phyloP scores from a whole-genome alignment of 2,329 filamentous ascomycete genomes.

The Fusarium chlamydosporum region DNA sequence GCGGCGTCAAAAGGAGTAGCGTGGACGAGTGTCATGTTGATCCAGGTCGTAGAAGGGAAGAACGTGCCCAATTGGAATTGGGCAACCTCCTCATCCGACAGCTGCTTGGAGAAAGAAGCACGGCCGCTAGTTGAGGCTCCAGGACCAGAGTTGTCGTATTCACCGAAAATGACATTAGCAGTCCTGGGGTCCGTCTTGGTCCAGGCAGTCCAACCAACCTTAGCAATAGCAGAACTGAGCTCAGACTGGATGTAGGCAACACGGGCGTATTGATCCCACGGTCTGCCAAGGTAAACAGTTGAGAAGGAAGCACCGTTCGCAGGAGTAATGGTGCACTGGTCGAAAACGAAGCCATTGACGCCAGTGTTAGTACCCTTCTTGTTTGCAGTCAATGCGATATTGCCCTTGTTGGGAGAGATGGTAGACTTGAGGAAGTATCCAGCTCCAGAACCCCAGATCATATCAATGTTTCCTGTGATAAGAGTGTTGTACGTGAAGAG shows the following conservation, averaged over 20 bases:
- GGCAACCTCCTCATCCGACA: constrained; percentile 2
- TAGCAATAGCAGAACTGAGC: constrained; percentile 27
- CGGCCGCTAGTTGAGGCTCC: constrained; percentile 39
- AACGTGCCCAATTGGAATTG: constrained; percentile 44
- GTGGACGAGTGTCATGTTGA: constrained; percentile 43
- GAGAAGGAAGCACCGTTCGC: constrained; percentile 47
- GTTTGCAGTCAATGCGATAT: constrained; percentile 52
- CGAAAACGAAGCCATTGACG: constrained; percentile 54
- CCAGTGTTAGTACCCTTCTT: constrained; percentile 58
- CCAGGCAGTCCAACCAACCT: constrained; percentile 43
- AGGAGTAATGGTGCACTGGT: constrained; percentile 52
- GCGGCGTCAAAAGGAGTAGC: constrained; percentile 42
- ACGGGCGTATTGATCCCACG: constrained; percentile 45
- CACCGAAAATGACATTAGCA: constrained; percentile 41
- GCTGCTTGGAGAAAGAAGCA: constrained; percentile 44
- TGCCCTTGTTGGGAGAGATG: constrained; percentile 52
- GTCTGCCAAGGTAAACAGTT: constrained; percentile 42
- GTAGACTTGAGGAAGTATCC: constrained; percentile 60
- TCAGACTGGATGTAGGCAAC: constrained; percentile 45
- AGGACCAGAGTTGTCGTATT: constrained; percentile 40
- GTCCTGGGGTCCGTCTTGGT: constrained; percentile 44
- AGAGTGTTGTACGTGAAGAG: constrained; percentile 62
- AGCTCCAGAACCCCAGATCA: constrained; percentile 60
- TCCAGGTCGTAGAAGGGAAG: constrained; percentile 43
- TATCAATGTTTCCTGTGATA: constrained; percentile 65